Evolutionary conservation across 768 basidiomycete species (phyloP).

Genomic region (Xerocomellus dryophilus): DNA sequence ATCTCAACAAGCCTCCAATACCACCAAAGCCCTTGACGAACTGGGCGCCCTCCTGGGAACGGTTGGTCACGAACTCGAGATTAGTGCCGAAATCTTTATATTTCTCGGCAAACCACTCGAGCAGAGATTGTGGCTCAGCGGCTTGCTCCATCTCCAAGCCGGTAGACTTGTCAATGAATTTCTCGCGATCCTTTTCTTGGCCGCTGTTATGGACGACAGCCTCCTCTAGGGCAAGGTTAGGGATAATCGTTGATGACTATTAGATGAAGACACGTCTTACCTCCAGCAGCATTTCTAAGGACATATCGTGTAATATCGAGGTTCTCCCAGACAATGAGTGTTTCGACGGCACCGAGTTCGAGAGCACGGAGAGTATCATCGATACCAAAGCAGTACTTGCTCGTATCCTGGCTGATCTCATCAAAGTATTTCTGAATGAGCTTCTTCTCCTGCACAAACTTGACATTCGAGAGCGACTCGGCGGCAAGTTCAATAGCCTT

Average conservation of each 20-base stretch:
- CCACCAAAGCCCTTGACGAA: conserved; percentile 99
- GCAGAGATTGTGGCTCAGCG: conserved; percentile 75
- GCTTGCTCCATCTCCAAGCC: conserved; percentile 93
- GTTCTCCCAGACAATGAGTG: conserved; percentile 98
- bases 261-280: conserved; percentile 38
- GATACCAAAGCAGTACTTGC: conserved; percentile 95
- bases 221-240: conserved; percentile 56
- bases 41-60: conserved; percentile 95
- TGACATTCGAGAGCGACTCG: conserved; percentile 95
- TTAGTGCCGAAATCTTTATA: conserved; percentile 97
- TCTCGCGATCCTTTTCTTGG: conserved; percentile 90
- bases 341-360: conserved; percentile 95
- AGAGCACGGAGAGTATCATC: conserved; percentile 95
- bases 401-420: conserved; percentile 97
- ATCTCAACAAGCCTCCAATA: conserved; percentile 91
- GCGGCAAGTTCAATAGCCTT: conserved; percentile 96
- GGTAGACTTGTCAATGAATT: conserved; percentile 94
- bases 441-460: conserved; percentile 98
- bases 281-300: conserved; percentile 89
- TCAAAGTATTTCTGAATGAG: conserved; percentile 99
- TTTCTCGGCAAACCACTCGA: conserved; percentile 99
- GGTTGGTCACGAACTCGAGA: conserved; percentile 94
- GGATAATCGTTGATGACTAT: background rate
- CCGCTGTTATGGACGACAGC: conserved; percentile 78
- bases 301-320: conserved; percentile 85